Base-by-base conservation (phyloP, 2,329 filamentous ascomycete genomes). In the Lasiodiplodia sp. region DNA sequence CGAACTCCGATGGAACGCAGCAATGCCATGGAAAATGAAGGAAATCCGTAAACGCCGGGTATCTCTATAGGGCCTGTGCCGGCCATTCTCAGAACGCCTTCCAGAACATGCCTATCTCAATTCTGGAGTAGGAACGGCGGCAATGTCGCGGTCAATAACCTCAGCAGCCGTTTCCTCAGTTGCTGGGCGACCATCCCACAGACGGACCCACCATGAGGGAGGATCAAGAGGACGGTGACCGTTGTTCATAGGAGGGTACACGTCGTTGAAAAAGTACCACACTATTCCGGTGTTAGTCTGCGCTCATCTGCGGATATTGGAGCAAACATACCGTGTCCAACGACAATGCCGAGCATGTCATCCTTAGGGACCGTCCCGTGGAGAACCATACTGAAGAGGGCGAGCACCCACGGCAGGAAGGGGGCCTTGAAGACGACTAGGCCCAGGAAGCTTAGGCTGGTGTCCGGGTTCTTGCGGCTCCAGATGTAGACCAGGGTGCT, bases 201-300 rank as follows among this genome's bases (percentile, higher is more conserved):
- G 76, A 52, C 94, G 87, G 69, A 92, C 87, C 95, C 95, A 99
- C 90, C 93, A 97, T 69, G 84, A 82, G 0, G 96, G 96, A 47
- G 96, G 95, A 74, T 97, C 95, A 58, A 99, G 85, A 0, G 96
- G 96, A 68, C 92, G 87, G 64, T 91, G 90, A 21, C 93, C 93
- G 71, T 91, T 89, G 80, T 97, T 92, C 53, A 97, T 87, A 3
- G 94, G 92, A 3, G 96, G 96, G 80, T 97, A 99, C 18, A 99
- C 94, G 78, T 99, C 96, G 69, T 90, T 92, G 80, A 98, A 97
- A 83, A 97, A 99, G 80, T 98, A 99, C 91, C 94, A 98, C 51
- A 98, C 86, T 87, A 67, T 11, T 23, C 51, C 62, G 37, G 37
- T 14, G 38, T 21, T 4, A 23, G 60, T 12, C n/a, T 49, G 18